Evolutionary conservation across 106 monocot species (phyloP), one percentile per base, ranked within the genome.

Genomic region (Alisma plantagoaquatica): DNA sequence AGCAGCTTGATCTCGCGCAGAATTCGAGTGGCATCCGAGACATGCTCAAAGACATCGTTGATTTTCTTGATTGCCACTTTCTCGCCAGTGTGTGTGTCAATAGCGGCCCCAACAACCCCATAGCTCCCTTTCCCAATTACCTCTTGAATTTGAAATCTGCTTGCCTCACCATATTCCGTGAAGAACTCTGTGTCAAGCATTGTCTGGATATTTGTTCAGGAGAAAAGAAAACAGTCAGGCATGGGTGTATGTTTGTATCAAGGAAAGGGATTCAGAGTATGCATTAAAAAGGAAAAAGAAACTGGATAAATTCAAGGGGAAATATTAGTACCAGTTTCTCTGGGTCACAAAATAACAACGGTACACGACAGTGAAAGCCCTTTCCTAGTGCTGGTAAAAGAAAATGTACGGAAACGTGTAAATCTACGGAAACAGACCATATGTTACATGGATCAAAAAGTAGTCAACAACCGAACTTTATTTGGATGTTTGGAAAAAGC

Each of bases 51-150:
- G 10, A 86, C 79, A 67, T 86, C 80, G 20, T 76, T 67, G 26
- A 86, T 86, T 67, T 86, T 86, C 71, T 86, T 77, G 53, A 86
- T 86, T 11, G 86, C 86, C 5, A 86, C 86, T 38, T 64, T 69
- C 50, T 86, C 85, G 22, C 86, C 77, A 6, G 76, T 86, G 43
- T 81, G 76, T n/a, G 74, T 71, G 53, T 86, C 86, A 6, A 74
- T 38, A n/a, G 86, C 86, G 31, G 86, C 61, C 23, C 68, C 77
- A 17, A 81, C 86, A n/a, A 81, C 54, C 17, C 86, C 81, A 49
- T 81, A 81, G 31, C 81, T 86, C 27, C 86, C 86, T 52, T 77
- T 81, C 31, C 81, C 86, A 24, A 86, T 59, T 16, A 86, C 81
- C 50, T 86, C 85, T 1, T 70, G 57, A 43, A 86, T 77, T 33